phyloP scores from a whole-genome alignment of 2,329 filamentous ascomycete genomes.

The Phaeosphaeriaceae sp. region DNA sequence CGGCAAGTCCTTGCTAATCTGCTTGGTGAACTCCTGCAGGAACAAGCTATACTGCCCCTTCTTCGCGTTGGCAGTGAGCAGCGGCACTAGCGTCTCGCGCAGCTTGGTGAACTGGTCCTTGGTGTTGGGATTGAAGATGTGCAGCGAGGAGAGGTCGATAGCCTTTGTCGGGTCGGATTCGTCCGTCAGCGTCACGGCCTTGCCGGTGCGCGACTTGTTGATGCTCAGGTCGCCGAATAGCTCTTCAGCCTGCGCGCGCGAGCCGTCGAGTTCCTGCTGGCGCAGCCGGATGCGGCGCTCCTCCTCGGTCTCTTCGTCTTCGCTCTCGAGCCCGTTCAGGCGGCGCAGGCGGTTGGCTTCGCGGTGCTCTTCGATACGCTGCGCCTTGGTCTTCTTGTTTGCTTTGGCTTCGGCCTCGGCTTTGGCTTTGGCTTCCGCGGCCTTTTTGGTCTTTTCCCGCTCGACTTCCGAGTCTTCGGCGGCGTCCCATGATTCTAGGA shows the following conservation, averaged over 20 bases:
- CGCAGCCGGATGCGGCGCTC: slow-evolving; percentile 76
- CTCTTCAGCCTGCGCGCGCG: slow-evolving; percentile 88
- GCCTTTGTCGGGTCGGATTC: slow-evolving; percentile 76
- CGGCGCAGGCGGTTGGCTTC: slow-evolving; percentile 64
- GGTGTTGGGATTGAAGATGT: slow-evolving; percentile 87
- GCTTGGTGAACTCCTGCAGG: slow-evolving; percentile 88
- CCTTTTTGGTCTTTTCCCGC: slow-evolving; percentile 92
- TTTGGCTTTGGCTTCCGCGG: slow-evolving; percentile 83
- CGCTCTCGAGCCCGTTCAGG: slow-evolving; percentile 64
- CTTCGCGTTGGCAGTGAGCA: slow-evolving; percentile 77
- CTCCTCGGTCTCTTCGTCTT: slow-evolving; percentile 77
- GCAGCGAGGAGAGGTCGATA: slow-evolving; percentile 79
- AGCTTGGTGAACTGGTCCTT: slow-evolving; percentile 86
- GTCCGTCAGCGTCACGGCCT: slow-evolving; percentile 73
- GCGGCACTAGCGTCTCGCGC: slow-evolving; percentile 77
- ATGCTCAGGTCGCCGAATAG: slow-evolving; percentile 81
- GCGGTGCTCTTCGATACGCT: slow-evolving; percentile 83
- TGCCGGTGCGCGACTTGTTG: slow-evolving; percentile 73
- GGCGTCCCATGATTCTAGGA: slow-evolving; percentile 95
- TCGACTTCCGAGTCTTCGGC: slow-evolving; percentile 97
- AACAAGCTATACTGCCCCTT: slow-evolving; percentile 92
- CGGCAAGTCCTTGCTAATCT: slow-evolving; percentile 83
- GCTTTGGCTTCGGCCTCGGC: slow-evolving; percentile 87
- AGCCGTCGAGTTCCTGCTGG: slow-evolving; percentile 82
- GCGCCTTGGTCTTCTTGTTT: slow-evolving; percentile 86